A percentile compares a stretch with the other conserved stretches of the same genome.
These are phyloP conservation scores for Candida sp. DNA, from an alignment of 1,139 yeast genomes.

Conservation along the genomic window DNA sequence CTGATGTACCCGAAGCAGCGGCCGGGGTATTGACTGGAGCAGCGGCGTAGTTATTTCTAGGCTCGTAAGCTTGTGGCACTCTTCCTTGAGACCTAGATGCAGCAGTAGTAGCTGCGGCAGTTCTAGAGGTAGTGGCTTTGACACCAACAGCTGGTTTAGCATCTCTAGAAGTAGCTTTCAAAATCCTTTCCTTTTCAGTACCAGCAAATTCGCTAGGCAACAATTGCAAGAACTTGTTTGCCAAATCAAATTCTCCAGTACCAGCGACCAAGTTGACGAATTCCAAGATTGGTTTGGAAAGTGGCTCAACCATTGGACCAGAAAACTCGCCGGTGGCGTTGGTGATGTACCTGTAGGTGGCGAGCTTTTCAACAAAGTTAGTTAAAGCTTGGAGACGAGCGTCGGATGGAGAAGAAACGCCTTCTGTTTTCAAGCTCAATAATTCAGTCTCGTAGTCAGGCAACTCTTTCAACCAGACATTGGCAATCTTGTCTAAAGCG, in stretches of 20 bases:
- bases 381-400: slow-evolving; percentile 87
- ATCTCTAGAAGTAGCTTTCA: slow-evolving; percentile 50
- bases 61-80: slow-evolving; percentile 1
- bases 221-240: slow-evolving; percentile 67
- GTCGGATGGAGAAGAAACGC: slow-evolving; percentile 68
- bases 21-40: background rate
- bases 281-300: slow-evolving; percentile 69
- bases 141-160: slow-evolving; percentile 6
- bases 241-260: slow-evolving; percentile 84
- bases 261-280: slow-evolving; percentile 83
- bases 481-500: slow-evolving; percentile 77
- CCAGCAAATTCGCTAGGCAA: slow-evolving; percentile 64
- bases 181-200: slow-evolving; percentile 76
- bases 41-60: background rate
- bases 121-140: slow-evolving; percentile 1
- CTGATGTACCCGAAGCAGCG: slow-evolving; percentile 5
- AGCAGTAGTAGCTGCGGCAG: background rate
- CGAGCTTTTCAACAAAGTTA: slow-evolving; percentile 82
- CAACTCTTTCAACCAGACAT: slow-evolving; percentile 85
- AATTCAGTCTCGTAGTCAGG: slow-evolving; percentile 58
- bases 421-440: slow-evolving; percentile 39
- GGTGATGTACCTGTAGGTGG: slow-evolving; percentile 69
- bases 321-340: slow-evolving; percentile 41
- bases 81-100: background rate
- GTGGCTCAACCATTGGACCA: slow-evolving; percentile 53